Conservation (phyloP, 768 basidiomycete species). For the Tricholoma matsutake region DNA sequence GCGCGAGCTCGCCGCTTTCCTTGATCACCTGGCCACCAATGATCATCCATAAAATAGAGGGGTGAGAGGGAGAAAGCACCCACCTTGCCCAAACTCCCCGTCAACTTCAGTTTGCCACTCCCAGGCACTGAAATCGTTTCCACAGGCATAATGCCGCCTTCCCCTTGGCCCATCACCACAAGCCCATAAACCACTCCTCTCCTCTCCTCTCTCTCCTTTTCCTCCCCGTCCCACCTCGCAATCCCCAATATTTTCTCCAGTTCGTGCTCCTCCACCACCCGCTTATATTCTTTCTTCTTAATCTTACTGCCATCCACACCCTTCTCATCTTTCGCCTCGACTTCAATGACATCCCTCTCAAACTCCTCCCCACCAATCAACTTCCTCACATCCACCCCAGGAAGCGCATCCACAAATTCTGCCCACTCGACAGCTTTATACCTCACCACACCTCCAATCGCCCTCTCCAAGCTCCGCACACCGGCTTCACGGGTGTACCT, state of each 20-base stretch:
- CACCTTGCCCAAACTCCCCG: conserved; percentile 81
- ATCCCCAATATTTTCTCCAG: conserved; percentile 85
- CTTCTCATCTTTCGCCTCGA: conserved; percentile 4
- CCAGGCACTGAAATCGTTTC: conserved; percentile 83
- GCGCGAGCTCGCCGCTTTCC: conserved; percentile 85
- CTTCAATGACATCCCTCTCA: conserved; percentile 18
- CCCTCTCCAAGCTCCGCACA: conserved; percentile 85
- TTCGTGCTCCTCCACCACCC: conserved; percentile 61
- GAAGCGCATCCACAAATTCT: conserved; percentile 47
- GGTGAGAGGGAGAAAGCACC: conserved; percentile 13
- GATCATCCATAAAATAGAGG: not conserved
- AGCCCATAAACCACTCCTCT: conserved; percentile 82
- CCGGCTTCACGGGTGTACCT: conserved; percentile 90
- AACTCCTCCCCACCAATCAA: conserved; percentile 4
- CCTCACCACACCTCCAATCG: conserved; percentile 84
- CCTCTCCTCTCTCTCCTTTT: conserved; percentile 68
- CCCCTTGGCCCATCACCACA: conserved; percentile 85
- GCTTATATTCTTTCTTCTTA: conserved; percentile 44
- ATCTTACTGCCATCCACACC: not conserved
- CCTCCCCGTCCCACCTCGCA: conserved; percentile 76
- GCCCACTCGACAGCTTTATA: conserved; percentile 93
- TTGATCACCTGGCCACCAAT: conserved; percentile 63
- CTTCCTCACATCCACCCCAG: conserved; percentile 19
- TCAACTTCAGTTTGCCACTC: conserved; percentile 67
- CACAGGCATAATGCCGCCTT: conserved; percentile 81